These are phyloP conservation scores for Bonia amplexicaulis DNA, from an alignment of 176 grass and related monocot species.

Conservation along the genomic window DNA sequence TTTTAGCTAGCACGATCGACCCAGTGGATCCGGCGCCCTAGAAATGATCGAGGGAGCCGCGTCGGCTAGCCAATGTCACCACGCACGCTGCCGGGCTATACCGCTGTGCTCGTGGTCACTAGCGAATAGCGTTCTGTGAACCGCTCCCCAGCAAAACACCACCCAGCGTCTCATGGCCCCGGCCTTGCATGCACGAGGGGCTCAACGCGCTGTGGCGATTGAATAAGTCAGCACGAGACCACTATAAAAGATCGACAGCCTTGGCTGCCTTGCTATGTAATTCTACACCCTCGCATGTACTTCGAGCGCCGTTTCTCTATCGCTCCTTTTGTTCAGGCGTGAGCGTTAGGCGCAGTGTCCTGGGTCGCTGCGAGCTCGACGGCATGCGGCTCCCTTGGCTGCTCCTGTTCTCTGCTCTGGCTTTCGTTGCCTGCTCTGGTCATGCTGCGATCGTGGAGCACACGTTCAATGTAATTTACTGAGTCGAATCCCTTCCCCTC, in stretches of 20 bases:
- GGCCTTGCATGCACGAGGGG: neutral
- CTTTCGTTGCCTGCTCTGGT: neutral
- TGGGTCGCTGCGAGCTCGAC: neutral
- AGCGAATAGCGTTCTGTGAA: neutral
- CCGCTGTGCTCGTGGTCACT: neutral
- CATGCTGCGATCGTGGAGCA: conserved; percentile 14
- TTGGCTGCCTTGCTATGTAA: neutral
- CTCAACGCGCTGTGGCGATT: neutral
- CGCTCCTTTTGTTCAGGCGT: too few species aligned
- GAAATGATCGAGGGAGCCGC: conserved; percentile 15
- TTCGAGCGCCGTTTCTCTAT: neutral
- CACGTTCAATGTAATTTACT: neutral
- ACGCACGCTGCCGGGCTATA: too few species aligned
- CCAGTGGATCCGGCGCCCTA: neutral
- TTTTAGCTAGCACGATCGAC: neutral
- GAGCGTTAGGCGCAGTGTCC: too few species aligned
- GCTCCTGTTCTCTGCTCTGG: neutral
- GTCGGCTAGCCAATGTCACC: neutral
- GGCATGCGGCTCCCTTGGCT: neutral
- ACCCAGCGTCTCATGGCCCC: neutral
- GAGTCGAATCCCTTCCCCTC: neutral
- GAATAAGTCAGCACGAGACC: neutral
- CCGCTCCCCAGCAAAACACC: neutral
- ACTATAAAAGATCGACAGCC: too few species aligned
- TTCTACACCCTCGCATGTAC: neutral